A percentile compares a stretch with the other conserved stretches of the same genome.
Evolutionary conservation across 345 rosid species (phyloP).

Genomic region (Linum usitatissimum): DNA sequence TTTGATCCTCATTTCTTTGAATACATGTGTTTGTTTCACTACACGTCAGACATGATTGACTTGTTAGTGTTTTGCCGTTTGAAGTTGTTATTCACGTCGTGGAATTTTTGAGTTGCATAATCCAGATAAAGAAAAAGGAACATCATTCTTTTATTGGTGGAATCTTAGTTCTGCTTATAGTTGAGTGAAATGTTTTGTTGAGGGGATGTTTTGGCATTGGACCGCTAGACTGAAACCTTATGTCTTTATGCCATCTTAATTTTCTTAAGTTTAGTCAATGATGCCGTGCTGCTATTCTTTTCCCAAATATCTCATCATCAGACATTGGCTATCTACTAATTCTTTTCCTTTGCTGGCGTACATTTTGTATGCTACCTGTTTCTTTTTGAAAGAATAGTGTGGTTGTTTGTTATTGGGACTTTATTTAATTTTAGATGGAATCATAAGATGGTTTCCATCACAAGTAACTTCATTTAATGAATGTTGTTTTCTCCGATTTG

Average conservation of each 20-base stretch:
- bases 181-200: too few relatives aligned
- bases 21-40: background rate
- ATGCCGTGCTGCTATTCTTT: background rate
- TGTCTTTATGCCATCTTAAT: background rate
- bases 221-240: background rate
- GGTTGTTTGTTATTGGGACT: too few relatives aligned
- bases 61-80: background rate
- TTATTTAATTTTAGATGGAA: too few relatives aligned
- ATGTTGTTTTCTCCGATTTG: conserved; percentile 28
- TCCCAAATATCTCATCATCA: too few relatives aligned
- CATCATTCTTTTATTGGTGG: too few relatives aligned
- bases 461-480: background rate
- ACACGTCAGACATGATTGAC: background rate
- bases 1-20: background rate
- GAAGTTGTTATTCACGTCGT: background rate
- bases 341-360: background rate
- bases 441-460: background rate
- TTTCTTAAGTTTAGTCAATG: background rate
- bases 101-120: background rate
- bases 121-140: background rate
- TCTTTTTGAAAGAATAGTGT: too few relatives aligned
- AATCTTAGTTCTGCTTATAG: background rate
- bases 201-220: background rate
- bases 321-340: too few relatives aligned
- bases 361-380: too few relatives aligned